Evolutionary conservation across 331 rosid species (phyloP), one percentile per base, ranked within the genome.

Genomic region (Rosa hybrid): DNA sequence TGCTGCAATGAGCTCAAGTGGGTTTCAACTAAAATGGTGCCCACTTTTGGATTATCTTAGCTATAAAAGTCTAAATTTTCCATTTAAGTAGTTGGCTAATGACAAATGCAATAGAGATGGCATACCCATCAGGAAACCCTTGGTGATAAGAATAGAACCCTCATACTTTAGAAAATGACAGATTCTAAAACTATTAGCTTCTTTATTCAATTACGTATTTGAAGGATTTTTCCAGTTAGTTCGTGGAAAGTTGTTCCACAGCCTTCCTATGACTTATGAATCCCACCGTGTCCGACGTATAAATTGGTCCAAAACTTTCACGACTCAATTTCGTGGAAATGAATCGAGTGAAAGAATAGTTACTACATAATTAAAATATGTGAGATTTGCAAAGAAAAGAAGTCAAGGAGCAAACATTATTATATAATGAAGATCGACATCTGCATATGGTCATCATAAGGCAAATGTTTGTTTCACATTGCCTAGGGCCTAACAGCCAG

Each of bases 401-500:
- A 60, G 38, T 23, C 11, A 62, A 30, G 69, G 12, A 12, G 69
- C 4, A 27, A 27, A 63, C 69, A 25, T 14, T 63, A 5, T 12
- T 27, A 30, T 34, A 64, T 39, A 14, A 62, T 11, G 21, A 38
- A 30, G 45, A 57, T 57, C 14, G 14, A 65, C 71, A 65, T 34
- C 3, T 65, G 45, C 71, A 16, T 65, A 65, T 7, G 21, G 71
- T 34, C 21, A 2, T 30, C 34, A 30, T 30, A 30, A 30, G 0
- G 45, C 45, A 64, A 64, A 30, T 13, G 70, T 64, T 42, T 64
- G 70, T 64, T 64, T 65, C 45, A 65, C 46, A 38, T 38, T 54
- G 77, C 27, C 65, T 63, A 67, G 64, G 60, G 38, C 73, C 70
- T 56, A 56, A 45, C 71, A 4, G 12, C 8, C 76, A 53, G 59